phyloP scores from a whole-genome alignment of 148 eudicot genomes.

The Vaccinium darrowii region DNA sequence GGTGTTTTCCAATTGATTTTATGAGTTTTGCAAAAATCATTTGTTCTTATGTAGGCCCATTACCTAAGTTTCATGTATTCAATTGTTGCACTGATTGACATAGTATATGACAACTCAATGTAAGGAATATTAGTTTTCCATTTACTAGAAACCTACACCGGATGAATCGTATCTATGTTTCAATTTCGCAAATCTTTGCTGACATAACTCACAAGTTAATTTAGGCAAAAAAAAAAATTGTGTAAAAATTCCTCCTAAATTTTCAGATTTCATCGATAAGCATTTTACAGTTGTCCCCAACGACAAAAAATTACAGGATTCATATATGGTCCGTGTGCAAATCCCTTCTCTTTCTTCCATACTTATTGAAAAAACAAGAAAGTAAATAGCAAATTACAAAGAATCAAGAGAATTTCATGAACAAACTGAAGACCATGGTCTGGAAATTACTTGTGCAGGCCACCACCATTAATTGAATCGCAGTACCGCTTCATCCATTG shows the following conservation, averaged over 20 bases:
- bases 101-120: not conserved
- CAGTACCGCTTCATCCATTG: conserved; percentile 97
- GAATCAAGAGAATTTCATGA: not conserved
- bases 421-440: not conserved
- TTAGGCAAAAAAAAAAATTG: not conserved
- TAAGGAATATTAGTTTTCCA: not conserved
- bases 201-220: not conserved
- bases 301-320: not conserved
- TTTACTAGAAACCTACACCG: not conserved
- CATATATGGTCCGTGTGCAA: not conserved
- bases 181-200: not conserved
- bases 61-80: not conserved
- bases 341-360: not conserved
- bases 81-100: not conserved
- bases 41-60: not conserved
- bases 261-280: not conserved
- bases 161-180: not conserved
- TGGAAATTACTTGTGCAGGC: conserved; percentile 40
- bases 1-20: too few relatives aligned
- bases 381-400: not conserved
- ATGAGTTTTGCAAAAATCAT: too few relatives aligned
- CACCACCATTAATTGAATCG: conserved; percentile 67
- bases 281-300: not conserved
- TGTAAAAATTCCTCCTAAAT: not conserved
- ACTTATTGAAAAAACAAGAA: not conserved